Evolutionary conservation across 1,284 basidiomycete species (phyloP).

Genomic region (Fomitiporia mediterranea): DNA sequence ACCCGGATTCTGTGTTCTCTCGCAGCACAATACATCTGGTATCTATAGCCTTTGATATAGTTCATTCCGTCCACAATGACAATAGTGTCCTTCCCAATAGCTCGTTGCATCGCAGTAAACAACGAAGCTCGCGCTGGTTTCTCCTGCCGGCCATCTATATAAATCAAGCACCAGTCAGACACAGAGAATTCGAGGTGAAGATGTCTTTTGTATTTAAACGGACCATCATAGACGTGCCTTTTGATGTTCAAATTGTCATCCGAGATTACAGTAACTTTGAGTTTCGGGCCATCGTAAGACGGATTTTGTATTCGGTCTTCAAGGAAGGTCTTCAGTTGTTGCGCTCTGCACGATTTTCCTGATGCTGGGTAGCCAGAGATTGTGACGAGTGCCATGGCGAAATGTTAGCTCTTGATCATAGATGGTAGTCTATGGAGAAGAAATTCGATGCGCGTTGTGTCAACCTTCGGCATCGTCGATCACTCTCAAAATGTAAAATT

Average conservation of each 20-base stretch:
- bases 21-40: conserved; percentile 96
- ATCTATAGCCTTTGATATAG: conserved; percentile 97
- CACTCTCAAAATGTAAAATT: too few species aligned
- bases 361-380: conserved; percentile 87
- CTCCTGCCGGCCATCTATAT: conserved; percentile 77
- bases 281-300: conserved; percentile 47
- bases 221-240: conserved; percentile 73
- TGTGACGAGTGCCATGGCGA: conserved; percentile 86
- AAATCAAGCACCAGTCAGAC: conserved; percentile 14
- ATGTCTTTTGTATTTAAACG: too few species aligned
- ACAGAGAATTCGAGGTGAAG: not conserved
- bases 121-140: conserved; percentile 86
- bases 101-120: conserved; percentile 82
- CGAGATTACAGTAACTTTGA: conserved; percentile 66
- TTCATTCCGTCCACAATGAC: conserved; percentile 90
- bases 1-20: conserved; percentile 82
- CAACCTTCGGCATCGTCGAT: too few species aligned
- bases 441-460: too few species aligned
- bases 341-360: conserved; percentile 77
- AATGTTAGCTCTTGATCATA: too few species aligned
- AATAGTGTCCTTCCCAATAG: conserved; percentile 68
- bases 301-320: conserved; percentile 48
- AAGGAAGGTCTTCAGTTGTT: conserved; percentile 62
- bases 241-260: conserved; percentile 71
- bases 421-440: too few species aligned